Conservation (phyloP, 2,329 filamentous ascomycete genomes). For the Aspergillus luchuensis region DNA sequence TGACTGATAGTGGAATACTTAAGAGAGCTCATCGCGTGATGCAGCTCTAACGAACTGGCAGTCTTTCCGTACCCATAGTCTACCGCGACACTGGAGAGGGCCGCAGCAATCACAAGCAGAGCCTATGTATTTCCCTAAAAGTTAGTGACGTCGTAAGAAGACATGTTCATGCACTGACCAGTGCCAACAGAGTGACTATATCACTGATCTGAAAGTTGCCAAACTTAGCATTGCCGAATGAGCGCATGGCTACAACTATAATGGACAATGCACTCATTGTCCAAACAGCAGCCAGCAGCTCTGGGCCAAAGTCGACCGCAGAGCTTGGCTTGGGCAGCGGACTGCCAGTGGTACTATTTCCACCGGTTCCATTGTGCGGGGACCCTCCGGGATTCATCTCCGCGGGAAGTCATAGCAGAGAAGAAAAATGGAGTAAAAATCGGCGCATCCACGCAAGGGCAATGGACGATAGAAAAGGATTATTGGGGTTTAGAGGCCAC, state of each 20-base stretch:
- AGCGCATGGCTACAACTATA: background rate
- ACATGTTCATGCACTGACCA: background rate
- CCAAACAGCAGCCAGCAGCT: background rate
- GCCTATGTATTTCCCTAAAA: background rate
- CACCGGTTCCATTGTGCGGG: background rate
- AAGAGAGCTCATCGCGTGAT: background rate
- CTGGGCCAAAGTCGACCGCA: background rate
- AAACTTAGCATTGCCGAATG: background rate
- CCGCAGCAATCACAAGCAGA: background rate
- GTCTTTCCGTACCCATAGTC: background rate
- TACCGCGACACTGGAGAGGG: background rate
- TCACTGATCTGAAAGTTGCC: background rate
- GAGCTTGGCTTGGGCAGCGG: background rate
- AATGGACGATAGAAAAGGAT: background rate
- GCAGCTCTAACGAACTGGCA: background rate
- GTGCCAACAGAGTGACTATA: background rate
- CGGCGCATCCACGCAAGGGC: background rate
- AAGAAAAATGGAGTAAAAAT: no score
- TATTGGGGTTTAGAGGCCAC: background rate
- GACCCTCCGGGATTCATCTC: background rate
- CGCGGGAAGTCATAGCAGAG: background rate
- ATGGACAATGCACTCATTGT: slow-evolving; percentile 4
- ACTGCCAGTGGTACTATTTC: background rate
- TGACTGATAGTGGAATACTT: slow-evolving; percentile 1
- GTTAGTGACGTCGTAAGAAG: background rate